Percentiles rank a stretch among this genome's conserved stretches.
Conservation (phyloP, 2,329 filamentous ascomycete genomes). For the Fusarium nodosum region DNA sequence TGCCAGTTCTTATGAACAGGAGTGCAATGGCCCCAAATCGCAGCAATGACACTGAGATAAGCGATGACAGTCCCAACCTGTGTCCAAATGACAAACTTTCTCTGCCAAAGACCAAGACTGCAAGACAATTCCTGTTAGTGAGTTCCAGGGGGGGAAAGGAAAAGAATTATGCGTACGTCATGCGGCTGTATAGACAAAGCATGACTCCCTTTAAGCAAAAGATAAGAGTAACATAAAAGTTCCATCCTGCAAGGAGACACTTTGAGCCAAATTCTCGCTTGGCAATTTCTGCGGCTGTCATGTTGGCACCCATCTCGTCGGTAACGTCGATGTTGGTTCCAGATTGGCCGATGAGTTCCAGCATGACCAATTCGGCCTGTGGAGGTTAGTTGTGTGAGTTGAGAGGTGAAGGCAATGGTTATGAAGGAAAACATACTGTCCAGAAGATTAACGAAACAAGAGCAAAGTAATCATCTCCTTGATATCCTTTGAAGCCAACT, state of each 20-base stretch:
- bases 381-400: conserved; percentile 8
- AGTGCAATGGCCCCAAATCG: conserved; percentile 55
- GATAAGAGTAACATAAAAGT: conserved; percentile 58
- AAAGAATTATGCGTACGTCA: conserved; percentile 54
- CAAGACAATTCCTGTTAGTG: conserved; percentile 17
- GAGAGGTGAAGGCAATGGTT: neutral
- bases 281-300: conserved; percentile 51
- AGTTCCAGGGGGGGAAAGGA: fast-evolving
- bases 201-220: conserved; percentile 60
- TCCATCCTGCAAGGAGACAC: conserved; percentile 56
- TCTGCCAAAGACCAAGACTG: conserved; percentile 56
- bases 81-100: conserved; percentile 56
- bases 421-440: conserved; percentile 50
- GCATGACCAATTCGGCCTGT: conserved; percentile 51
- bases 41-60: conserved; percentile 53
- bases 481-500: conserved; percentile 57
- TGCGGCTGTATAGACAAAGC: conserved; percentile 59
- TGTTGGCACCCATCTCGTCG: conserved; percentile 49
- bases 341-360: conserved; percentile 54
- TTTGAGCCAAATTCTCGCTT: conserved; percentile 54
- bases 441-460: conserved; percentile 55
- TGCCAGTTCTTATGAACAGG: conserved; percentile 58
- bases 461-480: conserved; percentile 61
- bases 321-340: conserved; percentile 58
- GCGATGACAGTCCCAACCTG: conserved; percentile 49